Percentiles rank a stretch among this genome's conserved stretches.
Evolutionary conservation across 163 green algal genomes (phyloP).

Genomic region (Prototheca wickerhamii): DNA sequence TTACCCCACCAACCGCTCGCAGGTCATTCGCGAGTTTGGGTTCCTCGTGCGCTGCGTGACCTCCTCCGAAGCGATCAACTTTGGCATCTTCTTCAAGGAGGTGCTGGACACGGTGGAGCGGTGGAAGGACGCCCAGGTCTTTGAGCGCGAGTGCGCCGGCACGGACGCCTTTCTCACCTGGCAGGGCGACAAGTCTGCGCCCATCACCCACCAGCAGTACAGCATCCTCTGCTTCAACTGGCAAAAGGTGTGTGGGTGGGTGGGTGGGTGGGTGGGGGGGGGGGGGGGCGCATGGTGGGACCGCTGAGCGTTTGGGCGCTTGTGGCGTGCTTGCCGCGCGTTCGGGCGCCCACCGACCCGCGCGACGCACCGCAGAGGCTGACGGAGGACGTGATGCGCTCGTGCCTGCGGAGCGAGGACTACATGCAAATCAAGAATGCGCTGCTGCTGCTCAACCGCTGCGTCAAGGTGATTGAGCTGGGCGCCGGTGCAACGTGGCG

Average conservation of each 20-base stretch:
- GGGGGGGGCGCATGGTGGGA: not conserved
- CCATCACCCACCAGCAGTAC: conserved; percentile 16
- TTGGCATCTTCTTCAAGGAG: conserved; percentile 39
- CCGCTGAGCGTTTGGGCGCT: not conserved
- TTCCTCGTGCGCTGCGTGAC: conserved; percentile 32
- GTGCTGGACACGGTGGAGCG: conserved; percentile 22
- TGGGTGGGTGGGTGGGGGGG: not conserved
- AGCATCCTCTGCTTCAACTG: conserved; percentile 27
- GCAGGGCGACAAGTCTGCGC: conserved; percentile 1
- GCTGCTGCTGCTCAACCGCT: conserved; percentile 31
- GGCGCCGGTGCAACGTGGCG: not conserved
- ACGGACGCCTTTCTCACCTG: conserved; percentile 18
- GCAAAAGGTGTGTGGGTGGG: conserved; percentile 12
- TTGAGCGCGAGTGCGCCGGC: conserved; percentile 16
- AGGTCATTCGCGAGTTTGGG: conserved; percentile 26
- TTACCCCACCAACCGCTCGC: not conserved
- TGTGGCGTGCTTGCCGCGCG: not conserved
- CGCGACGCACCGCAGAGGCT: conserved; percentile 8
- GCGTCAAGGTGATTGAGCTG: conserved; percentile 14
- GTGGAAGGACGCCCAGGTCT: conserved; percentile 23
- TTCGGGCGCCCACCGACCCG: not conserved
- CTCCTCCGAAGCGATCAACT: conserved; percentile 30
- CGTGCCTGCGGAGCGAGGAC: conserved; percentile 18
- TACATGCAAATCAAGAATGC: conserved; percentile 41
- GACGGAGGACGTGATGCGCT: conserved; percentile 27